phyloP scores from a whole-genome alignment of 345 rosid genomes.

The Acer saccharum region DNA sequence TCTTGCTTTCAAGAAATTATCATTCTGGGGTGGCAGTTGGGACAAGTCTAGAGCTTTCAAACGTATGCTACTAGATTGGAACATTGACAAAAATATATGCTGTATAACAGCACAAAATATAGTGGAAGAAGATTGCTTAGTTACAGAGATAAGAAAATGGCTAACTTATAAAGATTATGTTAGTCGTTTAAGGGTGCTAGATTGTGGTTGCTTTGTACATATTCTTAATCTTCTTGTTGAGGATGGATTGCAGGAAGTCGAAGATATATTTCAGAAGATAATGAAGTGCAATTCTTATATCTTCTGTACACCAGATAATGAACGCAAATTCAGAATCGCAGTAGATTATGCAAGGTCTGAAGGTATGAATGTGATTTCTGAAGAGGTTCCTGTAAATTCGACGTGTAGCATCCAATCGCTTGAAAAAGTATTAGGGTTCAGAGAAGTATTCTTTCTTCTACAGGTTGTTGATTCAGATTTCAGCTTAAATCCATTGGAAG shows the following conservation, averaged over 20 bases:
- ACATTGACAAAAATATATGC: not conserved
- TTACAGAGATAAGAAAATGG: not conserved
- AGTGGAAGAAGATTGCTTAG: not conserved
- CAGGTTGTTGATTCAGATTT: too few species aligned
- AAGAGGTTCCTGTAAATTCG: not conserved
- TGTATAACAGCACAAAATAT: not conserved
- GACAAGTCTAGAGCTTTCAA: not conserved
- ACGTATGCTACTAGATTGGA: not conserved
- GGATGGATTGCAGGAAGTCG: not conserved
- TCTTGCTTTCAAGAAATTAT: not conserved
- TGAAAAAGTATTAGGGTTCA: too few species aligned
- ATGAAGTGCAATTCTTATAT: not conserved
- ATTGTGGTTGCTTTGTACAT: not conserved
- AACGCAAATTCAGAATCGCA: not conserved
- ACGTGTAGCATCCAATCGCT: not conserved
- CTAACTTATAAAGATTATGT: not conserved
- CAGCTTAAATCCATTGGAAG: not conserved
- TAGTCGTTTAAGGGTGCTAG: not conserved
- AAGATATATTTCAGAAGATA: not conserved
- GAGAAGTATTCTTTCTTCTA: not conserved
- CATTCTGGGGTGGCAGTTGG: not conserved
- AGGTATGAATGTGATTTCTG: not conserved
- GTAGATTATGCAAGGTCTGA: not conserved
- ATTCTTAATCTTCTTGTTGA: not conserved
- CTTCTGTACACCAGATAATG: not conserved